Percentiles rank a stretch among this genome's conserved stretches.
Conservation (phyloP, 73 alveolate genomes). For the Paramecium sexaurelia region DNA sequence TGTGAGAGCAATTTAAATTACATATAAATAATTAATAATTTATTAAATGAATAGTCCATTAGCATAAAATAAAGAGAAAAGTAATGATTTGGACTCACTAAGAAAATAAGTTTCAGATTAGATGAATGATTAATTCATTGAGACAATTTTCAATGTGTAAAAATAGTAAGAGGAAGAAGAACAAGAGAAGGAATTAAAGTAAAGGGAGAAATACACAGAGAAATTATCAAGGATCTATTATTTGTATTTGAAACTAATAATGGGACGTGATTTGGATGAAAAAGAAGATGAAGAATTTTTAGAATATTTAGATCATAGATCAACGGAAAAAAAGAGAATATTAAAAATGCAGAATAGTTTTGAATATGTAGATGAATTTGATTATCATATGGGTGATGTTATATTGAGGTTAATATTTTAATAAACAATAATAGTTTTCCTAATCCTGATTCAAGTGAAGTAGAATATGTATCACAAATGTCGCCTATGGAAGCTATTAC, state of each 20-base stretch:
- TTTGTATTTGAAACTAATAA: not conserved
- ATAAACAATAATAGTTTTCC: not conserved
- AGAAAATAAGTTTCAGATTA: not conserved
- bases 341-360: not conserved
- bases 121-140: not conserved
- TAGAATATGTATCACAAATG: not conserved
- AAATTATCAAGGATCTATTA: not conserved
- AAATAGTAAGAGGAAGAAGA: not conserved
- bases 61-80: not conserved
- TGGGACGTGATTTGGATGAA: not conserved
- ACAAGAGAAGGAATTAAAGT: not conserved
- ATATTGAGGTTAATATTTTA: not conserved
- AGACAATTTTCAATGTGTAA: not conserved
- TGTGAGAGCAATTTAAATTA: not conserved
- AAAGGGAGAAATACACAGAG: not conserved
- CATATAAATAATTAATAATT: not conserved
- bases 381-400: constrained; percentile 17
- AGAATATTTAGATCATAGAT: not conserved
- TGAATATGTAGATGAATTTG: constrained; percentile 8
- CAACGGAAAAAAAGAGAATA: not conserved
- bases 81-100: not conserved
- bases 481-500: not conserved
- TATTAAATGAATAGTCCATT: not conserved
- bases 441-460: not conserved
- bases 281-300: not conserved